These are phyloP conservation scores for Pleurotus tuber-regium DNA, from an alignment of 768 basidiomycete species.

Conservation along the genomic window DNA sequence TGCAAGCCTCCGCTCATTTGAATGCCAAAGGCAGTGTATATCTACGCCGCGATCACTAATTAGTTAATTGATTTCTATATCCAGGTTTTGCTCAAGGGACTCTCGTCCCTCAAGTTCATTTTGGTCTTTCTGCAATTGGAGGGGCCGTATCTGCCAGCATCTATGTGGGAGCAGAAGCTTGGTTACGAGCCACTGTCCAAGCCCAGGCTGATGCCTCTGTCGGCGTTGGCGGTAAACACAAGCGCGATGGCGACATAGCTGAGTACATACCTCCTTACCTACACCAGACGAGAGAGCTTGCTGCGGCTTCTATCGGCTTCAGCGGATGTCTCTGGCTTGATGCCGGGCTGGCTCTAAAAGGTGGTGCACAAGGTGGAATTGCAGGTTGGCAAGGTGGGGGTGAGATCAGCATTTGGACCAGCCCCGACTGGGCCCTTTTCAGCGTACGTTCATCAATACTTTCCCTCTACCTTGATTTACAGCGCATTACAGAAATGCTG, in stretches of 20 bases:
- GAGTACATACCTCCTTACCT: constrained; percentile 1
- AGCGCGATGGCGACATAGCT: neutral
- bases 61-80: neutral
- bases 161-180: constrained; percentile 1
- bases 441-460: neutral
- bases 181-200: neutral
- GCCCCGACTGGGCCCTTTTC: neutral
- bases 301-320: neutral
- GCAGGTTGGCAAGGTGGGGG: neutral
- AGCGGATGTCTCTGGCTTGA: constrained; percentile 7
- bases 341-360: neutral
- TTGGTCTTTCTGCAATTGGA: neutral
- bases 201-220: neutral
- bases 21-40: neutral
- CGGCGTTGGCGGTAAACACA: neutral
- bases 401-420: constrained; percentile 2
- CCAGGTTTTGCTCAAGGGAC: neutral
- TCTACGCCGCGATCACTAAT: neutral
- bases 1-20: neutral
- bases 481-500: neutral
- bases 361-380: neutral
- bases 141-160: neutral
- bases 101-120: neutral
- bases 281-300: neutral
- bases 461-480: neutral